A percentile compares a stretch with the other conserved stretches of the same genome.
phyloP scores from a whole-genome alignment of 2,329 filamentous ascomycete genomes.

The Colletotrichum echinochloae region DNA sequence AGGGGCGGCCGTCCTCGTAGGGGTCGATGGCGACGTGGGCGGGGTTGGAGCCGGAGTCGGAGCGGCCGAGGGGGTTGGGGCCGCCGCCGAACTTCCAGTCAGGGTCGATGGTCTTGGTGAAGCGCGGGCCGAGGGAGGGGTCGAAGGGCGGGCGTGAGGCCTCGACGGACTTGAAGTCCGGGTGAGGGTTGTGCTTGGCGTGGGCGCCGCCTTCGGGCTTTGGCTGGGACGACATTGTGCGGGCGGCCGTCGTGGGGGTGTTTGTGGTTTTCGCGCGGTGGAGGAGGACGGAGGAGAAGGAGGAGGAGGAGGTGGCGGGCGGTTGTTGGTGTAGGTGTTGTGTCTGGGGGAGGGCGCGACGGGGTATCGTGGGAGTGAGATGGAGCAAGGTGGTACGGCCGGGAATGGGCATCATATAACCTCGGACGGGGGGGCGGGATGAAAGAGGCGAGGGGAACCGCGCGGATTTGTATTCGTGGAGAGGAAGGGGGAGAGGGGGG shows the following conservation, averaged over 20 bases:
- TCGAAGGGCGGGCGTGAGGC: conserved; percentile 73
- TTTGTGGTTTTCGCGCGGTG: not conserved
- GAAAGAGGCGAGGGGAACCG: not conserved
- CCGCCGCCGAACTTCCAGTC: conserved; percentile 75
- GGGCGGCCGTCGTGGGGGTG: not conserved
- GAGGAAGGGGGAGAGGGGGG: too few relatives aligned
- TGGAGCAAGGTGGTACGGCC: conserved; percentile 1
- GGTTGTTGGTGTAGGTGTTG: not conserved
- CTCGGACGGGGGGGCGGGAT: not conserved
- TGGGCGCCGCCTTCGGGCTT: conserved; percentile 28
- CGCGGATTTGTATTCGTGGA: conserved; percentile 17
- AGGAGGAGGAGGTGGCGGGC: not conserved
- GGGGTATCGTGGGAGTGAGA: conserved; percentile 21
- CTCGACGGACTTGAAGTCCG: conserved; percentile 81
- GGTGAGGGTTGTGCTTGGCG: conserved; percentile 73
- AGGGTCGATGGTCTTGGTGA: conserved; percentile 73
- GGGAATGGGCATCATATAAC: not conserved
- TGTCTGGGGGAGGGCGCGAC: not conserved
- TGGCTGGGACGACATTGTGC: conserved; percentile 16
- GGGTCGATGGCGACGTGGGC: conserved; percentile 86
- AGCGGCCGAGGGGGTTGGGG: conserved; percentile 65
- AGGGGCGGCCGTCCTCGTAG: conserved; percentile 75
- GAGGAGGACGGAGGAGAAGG: not conserved
- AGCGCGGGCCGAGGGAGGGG: conserved; percentile 58
- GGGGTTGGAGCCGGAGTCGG: conserved; percentile 71